phyloP scores from a whole-genome alignment of 169 alveolate genomes.

The Theileria parva region DNA sequence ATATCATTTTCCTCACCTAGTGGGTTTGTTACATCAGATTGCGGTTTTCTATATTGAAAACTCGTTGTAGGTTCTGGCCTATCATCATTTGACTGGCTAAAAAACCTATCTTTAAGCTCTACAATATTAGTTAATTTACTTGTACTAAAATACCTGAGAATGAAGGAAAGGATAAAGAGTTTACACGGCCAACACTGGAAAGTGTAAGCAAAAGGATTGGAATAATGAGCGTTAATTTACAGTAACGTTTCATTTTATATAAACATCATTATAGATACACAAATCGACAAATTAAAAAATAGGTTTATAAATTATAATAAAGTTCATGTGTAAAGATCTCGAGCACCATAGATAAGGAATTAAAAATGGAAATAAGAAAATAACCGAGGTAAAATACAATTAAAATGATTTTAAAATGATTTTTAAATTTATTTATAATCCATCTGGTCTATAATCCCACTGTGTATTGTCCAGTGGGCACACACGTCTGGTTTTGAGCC shows the following conservation, averaged over 20 bases:
- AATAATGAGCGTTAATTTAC: neutral
- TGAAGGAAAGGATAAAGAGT: neutral
- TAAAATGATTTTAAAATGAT: neutral
- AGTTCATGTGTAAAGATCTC: neutral
- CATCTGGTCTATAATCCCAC: slow-evolving; percentile 84
- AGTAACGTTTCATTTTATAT: neutral
- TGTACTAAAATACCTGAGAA: neutral
- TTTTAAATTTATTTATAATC: neutral
- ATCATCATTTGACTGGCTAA: neutral
- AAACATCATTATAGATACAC: neutral
- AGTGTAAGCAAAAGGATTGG: neutral
- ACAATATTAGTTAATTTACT: too few species aligned
- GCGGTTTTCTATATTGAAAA: neutral
- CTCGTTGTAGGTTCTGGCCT: neutral
- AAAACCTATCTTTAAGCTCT: neutral
- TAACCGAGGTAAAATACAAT: neutral
- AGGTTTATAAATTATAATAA: neutral
- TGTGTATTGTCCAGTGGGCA: slow-evolving; percentile 96
- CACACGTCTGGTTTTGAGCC: slow-evolving; percentile 96
- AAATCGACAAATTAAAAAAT: too few species aligned
- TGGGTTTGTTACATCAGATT: neutral
- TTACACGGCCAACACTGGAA: neutral
- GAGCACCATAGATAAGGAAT: neutral
- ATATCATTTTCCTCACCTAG: neutral
- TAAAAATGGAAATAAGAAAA: neutral